Base-by-base conservation (phyloP, 495 filamentous ascomycete genomes). In the Daldinia grandis region DNA sequence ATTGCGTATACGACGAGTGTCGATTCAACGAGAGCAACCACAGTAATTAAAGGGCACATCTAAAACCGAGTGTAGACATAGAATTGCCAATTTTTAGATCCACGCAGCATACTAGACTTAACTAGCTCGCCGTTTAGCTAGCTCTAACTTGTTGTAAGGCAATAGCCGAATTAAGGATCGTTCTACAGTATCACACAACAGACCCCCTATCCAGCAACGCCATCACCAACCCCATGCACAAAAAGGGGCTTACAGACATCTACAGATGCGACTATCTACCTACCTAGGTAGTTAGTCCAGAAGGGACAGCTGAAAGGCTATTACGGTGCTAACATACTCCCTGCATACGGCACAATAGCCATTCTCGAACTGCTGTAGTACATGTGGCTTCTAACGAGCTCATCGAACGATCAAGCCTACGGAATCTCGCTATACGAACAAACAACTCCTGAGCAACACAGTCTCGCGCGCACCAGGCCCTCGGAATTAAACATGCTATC, bases 401-500 rank as follows among this genome's bases (percentile, higher is more conserved):
- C 19, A 47, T 47, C 19, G 42, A 47, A 47, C 42, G 17, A 47
- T 47, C 19, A 5, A 14, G 15, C 1, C 17, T 47, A 47, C 42
- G 19, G 4, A 24, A 10, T 47, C 19, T 47, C 42, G 42, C 19
- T 47, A 47, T 47, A 47, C 42, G 42, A 47, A 47, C 42, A 21
- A 21, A 4, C 21, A 3, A 47, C 9, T 24, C 10, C 42, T 24
- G 19, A 47, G 42, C 21, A 21, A 47, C 42, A 47, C 17, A 4
- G 19, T 47, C 42, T 47, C 42, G 42, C 42, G 9, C 42, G 4
- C 1, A 47, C 8, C 42, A 21, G 2, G 19, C 9, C 10, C 19
- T 24, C 42, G 42, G 42, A 47, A 47, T 47, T 47, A 47, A 47
- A 47, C 42, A 47, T 47, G 19, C 37, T 27, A 38, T 47, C 37